Base-by-base conservation (phyloP, 2,329 filamentous ascomycete species). In the Aspergillus sp. region DNA sequence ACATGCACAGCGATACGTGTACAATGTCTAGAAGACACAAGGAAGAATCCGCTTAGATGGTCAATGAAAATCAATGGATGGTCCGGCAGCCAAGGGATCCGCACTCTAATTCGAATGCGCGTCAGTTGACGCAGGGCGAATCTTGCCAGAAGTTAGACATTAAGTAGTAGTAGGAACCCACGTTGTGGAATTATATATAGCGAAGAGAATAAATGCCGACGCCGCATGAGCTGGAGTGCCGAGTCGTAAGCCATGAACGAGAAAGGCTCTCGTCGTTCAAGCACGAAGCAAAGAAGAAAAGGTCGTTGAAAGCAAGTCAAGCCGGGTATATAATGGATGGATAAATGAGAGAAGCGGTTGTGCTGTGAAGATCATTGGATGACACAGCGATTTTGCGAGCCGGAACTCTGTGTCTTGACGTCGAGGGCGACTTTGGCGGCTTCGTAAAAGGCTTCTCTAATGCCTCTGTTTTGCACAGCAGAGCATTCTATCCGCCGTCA, bases 361-460 rank as follows among this genome's bases (percentile, higher is more conserved):
- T 41, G 51, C 34, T 25, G 19, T 22, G 7, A 28, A 17, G 50
- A 60, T 71, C 65, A 79, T 51, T 75, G 69, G 59, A 79, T 79
- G 31, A 77, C 66, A 63, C 77, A 79, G 53, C 68, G 63, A 11
- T 66, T 67, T 19, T 71, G 66, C 49, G 74, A 68, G 50, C 74
- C 76, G 19, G 72, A 69, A 30, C 72, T 70, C 28, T 74, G 71
- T 17, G 78, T 74, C 66, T 81, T 82, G 38, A 82, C 81, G 43
- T 80, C 77, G 25, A 99, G 83, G 15, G 95, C 95, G 41, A 99
- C 95, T 72, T 96, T 90, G 25, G 95, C 94, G 46, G 95, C 95
- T 82, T 99, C 95, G 46, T 95, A 98, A 74, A 99, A 99, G 48
- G 95, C 95, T 80, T 99, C 95, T 79, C 98, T 97, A 74, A 99